These are phyloP conservation scores for Nosema granulosis DNA, from an alignment of 371 early-diverging fungal genomes.

Conservation along the genomic window DNA sequence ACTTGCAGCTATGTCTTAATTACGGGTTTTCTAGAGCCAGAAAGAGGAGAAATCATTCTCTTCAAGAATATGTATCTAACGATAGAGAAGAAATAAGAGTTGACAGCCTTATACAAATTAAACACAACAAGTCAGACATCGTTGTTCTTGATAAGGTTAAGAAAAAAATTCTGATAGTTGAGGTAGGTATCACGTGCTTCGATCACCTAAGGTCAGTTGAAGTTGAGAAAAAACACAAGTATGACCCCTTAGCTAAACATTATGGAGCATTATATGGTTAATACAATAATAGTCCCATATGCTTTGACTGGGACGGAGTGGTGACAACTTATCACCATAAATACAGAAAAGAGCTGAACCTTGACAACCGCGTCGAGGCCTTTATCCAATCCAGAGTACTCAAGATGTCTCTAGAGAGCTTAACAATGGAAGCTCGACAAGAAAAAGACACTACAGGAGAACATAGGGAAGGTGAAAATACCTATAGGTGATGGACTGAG, in stretches of 20 bases:
- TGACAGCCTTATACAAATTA: not conserved
- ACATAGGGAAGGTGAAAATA: too few species aligned
- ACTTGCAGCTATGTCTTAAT: too few species aligned
- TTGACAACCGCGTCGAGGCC: not conserved
- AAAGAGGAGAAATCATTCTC: too few species aligned
- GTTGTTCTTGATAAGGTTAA: not conserved
- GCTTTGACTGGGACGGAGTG: not conserved
- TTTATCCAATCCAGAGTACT: conserved; percentile 11
- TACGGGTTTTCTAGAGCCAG: too few species aligned
- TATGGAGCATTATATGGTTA: too few species aligned
- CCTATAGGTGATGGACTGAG: too few species aligned
- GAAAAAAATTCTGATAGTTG: not conserved
- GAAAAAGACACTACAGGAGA: too few species aligned
- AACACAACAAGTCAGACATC: conserved; percentile 4
- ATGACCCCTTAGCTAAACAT: not conserved
- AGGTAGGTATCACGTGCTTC: not conserved
- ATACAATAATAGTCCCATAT: not conserved
- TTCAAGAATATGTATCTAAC: too few species aligned
- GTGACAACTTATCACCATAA: not conserved
- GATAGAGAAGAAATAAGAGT: conserved; percentile 8
- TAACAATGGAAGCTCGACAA: too few species aligned
- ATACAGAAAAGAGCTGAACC: not conserved
- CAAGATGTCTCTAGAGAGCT: too few species aligned
- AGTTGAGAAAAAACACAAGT: not conserved
- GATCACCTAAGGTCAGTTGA: conserved; percentile 4